A percentile compares a stretch with the other conserved stretches of the same genome.
Conservation (phyloP, 306 rosid genomes). For the Psophocarpus tetragonolobus region DNA sequence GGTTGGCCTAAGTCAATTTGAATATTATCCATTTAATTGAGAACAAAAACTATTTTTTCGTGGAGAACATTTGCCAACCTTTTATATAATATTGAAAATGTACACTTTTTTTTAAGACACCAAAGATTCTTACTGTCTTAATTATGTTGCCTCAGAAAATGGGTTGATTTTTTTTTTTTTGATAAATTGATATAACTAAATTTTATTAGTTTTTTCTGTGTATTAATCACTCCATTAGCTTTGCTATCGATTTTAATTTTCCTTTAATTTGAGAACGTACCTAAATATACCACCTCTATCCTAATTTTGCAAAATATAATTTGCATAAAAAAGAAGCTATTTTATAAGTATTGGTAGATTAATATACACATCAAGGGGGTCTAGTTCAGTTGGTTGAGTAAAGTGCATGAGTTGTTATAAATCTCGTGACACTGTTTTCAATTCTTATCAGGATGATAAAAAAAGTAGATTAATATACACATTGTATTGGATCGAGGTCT, state of each 20-base stretch:
- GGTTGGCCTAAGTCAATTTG: too few species aligned
- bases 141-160: not conserved
- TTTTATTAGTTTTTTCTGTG: not conserved
- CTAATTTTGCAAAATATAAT: not conserved
- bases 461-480: too few species aligned
- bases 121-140: not conserved
- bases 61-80: not conserved
- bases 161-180: not conserved
- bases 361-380: too few species aligned
- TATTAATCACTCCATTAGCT: not conserved
- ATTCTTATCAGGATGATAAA: too few species aligned
- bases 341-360: not conserved
- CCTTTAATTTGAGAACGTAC: not conserved
- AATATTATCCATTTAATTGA: too few species aligned
- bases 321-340: too few species aligned
- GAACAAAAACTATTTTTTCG: too few species aligned
- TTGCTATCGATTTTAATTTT: not conserved
- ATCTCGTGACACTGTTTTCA: too few species aligned
- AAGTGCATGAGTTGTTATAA: too few species aligned
- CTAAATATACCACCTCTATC: not conserved
- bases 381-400: too few species aligned
- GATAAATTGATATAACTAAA: not conserved
- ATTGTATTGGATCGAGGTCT: too few species aligned
- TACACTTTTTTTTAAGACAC: not conserved
- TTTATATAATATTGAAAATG: not conserved